phyloP scores from a whole-genome alignment of 2,329 filamentous ascomycete genomes.

The Claviceps pazoutovae region DNA sequence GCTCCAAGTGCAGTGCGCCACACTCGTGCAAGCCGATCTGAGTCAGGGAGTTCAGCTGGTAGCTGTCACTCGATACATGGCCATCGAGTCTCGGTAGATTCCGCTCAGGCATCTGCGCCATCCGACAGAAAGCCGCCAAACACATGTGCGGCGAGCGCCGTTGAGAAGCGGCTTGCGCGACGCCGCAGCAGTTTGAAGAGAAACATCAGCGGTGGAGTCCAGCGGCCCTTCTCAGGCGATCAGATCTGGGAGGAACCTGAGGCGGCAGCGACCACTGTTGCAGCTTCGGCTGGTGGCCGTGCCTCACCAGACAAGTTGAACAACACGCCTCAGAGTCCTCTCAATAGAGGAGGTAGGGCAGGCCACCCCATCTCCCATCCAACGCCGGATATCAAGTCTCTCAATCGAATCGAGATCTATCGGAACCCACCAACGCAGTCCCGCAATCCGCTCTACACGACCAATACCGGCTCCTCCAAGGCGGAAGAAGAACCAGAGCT shows the following conservation, averaged over 20 bases:
- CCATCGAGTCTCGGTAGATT: conserved; percentile 16
- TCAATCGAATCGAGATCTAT: conserved; percentile 58
- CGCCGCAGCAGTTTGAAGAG: conserved; percentile 54
- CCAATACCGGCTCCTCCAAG: conserved; percentile 36
- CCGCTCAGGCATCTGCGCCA: conserved; percentile 8
- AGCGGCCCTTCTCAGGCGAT: conserved; percentile 56
- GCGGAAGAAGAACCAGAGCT: conserved; percentile 26
- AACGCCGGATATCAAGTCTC: conserved; percentile 17
- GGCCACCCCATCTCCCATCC: conserved; percentile 26
- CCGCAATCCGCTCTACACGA: conserved; percentile 65
- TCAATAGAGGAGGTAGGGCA: conserved; percentile 21
- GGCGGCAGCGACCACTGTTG: conserved; percentile 11
- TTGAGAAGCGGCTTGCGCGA: conserved; percentile 27
- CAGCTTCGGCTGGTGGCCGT: conserved; percentile 14
- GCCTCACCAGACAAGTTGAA: conserved; percentile 18
- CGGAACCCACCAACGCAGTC: conserved; percentile 74
- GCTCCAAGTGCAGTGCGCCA: conserved; percentile 28
- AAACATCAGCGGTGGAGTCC: conserved; percentile 55
- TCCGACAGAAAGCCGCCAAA: conserved; percentile 18
- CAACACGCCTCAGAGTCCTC: conserved; percentile 19
- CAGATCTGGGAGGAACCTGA: conserved; percentile 85
- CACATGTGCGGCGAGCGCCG: conserved; percentile 22
- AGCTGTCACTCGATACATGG: conserved; percentile 26
- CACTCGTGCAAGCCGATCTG: conserved; percentile 28
- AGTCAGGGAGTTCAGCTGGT: conserved; percentile 38